Percentiles rank a stretch among this genome's conserved stretches.
Evolutionary conservation across 2,329 filamentous ascomycete genomes (phyloP).

Genomic region (Phaeophleospora eucalypticola): DNA sequence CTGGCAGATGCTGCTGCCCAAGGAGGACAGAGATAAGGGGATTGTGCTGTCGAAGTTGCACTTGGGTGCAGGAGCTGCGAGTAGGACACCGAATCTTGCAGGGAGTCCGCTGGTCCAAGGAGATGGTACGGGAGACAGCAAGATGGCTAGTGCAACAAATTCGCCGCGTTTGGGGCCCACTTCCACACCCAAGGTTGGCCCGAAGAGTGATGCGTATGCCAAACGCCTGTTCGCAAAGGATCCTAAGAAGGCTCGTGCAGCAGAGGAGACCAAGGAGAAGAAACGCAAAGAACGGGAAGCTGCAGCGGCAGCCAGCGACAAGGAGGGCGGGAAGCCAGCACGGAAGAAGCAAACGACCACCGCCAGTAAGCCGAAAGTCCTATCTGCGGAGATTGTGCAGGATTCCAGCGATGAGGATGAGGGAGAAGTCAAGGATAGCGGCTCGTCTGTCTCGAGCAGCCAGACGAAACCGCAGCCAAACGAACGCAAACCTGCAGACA

Average conservation of each 20-base stretch:
- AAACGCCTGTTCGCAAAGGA: constrained; percentile 44
- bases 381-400: constrained; percentile 52
- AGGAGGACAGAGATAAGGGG: constrained; percentile 59
- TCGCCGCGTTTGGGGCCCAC: constrained; percentile 26
- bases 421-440: constrained; percentile 33
- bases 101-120: constrained; percentile 28
- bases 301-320: constrained; percentile 27
- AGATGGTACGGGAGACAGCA: constrained; percentile 19
- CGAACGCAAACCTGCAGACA: constrained; percentile 13
- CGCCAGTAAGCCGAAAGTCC: constrained; percentile 43
- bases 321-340: constrained; percentile 25
- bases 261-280: constrained; percentile 42
- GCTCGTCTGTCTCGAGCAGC: constrained; percentile 18
- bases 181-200: constrained; percentile 25
- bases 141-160: constrained; percentile 21
- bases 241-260: constrained; percentile 39
- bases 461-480: constrained; percentile 17
- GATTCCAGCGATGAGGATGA: constrained; percentile 45
- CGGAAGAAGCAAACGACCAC: constrained; percentile 26
- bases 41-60: constrained; percentile 58
- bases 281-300: constrained; percentile 42
- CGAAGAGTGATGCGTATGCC: constrained; percentile 27
- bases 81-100: constrained; percentile 23
- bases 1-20: constrained; percentile 60
- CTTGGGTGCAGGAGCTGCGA: constrained; percentile 35